A percentile compares a stretch with the other conserved stretches of the same genome.
Conservation (phyloP, 768 basidiomycete species). For the Leccinum olivaceopallidum region DNA sequence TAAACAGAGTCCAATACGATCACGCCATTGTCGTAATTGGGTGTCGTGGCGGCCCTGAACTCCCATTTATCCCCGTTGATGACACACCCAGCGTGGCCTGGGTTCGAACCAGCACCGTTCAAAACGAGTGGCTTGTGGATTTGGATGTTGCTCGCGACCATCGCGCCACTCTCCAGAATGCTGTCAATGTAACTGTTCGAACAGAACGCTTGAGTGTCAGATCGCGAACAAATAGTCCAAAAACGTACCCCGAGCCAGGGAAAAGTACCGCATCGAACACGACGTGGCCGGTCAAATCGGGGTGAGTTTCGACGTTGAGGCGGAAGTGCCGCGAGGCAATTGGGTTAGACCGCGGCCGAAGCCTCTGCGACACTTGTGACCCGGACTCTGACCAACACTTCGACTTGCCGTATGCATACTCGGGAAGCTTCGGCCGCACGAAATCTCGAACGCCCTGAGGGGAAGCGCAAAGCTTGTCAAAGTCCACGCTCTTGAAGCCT, state of each 20-base stretch:
- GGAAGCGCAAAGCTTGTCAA: conserved; percentile 28
- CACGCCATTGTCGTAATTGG: conserved; percentile 22
- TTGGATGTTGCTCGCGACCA: conserved; percentile 27
- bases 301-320: conserved; percentile 34
- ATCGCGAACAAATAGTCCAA: conserved; percentile 17
- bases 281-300: conserved; percentile 44
- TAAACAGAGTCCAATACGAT: conserved; percentile 33
- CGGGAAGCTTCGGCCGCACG: conserved; percentile 28
- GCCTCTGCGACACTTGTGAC: conserved; percentile 24
- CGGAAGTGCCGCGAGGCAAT: conserved; percentile 37
- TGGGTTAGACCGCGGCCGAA: conserved; percentile 33
- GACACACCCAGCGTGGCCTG: conserved; percentile 28
- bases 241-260: conserved; percentile 41
- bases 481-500: conserved; percentile 33
- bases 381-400: conserved; percentile 30
- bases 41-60: conserved; percentile 29
- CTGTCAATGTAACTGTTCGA: conserved; percentile 27
- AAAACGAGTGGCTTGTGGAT: conserved; percentile 34
- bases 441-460: conserved; percentile 22
- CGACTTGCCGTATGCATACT: conserved; percentile 33
- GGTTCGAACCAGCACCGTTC: conserved; percentile 13
- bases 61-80: conserved; percentile 32
- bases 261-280: conserved; percentile 46
- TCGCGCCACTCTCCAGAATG: conserved; percentile 36
- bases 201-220: conserved; percentile 1